A percentile compares a stretch with the other conserved stretches of the same genome.
Evolutionary conservation across 2,329 filamentous ascomycete species (phyloP).

Genomic region (Colletotrichum sojae): DNA sequence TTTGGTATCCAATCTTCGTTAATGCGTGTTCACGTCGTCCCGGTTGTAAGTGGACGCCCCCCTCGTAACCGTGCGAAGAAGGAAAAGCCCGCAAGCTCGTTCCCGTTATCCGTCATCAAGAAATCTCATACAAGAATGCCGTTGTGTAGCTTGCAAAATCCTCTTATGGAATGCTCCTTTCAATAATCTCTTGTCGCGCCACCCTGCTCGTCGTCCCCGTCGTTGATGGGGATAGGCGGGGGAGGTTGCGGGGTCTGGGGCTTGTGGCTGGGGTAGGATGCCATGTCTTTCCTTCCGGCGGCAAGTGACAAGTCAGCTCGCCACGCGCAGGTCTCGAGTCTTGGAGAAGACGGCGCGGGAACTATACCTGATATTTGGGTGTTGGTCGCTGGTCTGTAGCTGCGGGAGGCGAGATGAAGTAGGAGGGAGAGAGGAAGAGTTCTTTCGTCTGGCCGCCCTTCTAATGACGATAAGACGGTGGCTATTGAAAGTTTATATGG

Average conservation of each 20-base stretch:
- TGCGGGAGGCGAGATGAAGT: background rate
- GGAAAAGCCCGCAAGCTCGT: too few relatives aligned
- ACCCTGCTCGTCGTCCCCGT: conserved; percentile 38
- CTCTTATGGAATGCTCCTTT: background rate
- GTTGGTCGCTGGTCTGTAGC: conserved; percentile 5
- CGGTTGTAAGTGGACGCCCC: too few relatives aligned
- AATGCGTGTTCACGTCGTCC: too few relatives aligned
- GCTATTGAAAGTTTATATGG: conserved; percentile 25
- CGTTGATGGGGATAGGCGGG: conserved; percentile 41
- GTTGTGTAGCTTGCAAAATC: too few relatives aligned
- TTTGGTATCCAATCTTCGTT: too few relatives aligned
- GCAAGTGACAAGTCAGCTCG: conserved; percentile 9
- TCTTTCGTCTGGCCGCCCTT: conserved; percentile 11
- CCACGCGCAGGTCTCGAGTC: background rate
- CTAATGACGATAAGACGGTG: background rate
- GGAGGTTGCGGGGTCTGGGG: conserved; percentile 43
- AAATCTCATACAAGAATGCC: too few relatives aligned
- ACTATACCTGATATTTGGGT: conserved; percentile 13
- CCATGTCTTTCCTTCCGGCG: conserved; percentile 16
- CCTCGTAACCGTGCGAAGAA: too few relatives aligned
- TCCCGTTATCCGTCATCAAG: too few relatives aligned
- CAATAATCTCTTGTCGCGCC: conserved; percentile 40
- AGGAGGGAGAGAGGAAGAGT: background rate
- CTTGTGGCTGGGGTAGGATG: conserved; percentile 39
- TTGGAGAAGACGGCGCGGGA: background rate